Percentiles rank a stretch among this genome's conserved stretches.
phyloP scores from a whole-genome alignment of 305 asterid species.

The Caryopteris hybrid region DNA sequence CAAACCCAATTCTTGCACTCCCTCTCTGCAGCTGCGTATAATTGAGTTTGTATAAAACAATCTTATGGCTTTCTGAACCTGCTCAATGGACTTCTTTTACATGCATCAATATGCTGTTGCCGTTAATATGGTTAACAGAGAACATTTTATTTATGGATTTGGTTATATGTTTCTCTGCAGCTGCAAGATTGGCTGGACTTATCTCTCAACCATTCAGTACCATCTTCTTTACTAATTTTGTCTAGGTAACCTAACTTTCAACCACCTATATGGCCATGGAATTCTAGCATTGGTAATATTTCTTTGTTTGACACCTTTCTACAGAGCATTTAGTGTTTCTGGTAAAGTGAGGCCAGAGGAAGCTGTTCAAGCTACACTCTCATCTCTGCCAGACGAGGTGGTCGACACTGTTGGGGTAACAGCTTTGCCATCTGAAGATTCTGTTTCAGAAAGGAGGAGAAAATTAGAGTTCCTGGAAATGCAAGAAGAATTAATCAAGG shows the following conservation, averaged over 20 bases:
- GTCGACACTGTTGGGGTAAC: slow-evolving; percentile 93
- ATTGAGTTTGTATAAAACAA: slow-evolving; percentile 6
- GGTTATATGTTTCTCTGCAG: slow-evolving; percentile 46
- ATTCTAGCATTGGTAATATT: slow-evolving; percentile 14
- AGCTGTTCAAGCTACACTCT: slow-evolving; percentile 97
- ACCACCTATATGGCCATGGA: slow-evolving; percentile 21
- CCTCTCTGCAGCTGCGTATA: not conserved
- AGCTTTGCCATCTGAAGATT: slow-evolving; percentile 88
- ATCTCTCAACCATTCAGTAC: slow-evolving; percentile 89
- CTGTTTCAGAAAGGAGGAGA: slow-evolving; percentile 89
- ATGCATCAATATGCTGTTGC: slow-evolving; percentile 8
- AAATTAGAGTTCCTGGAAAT: slow-evolving; percentile 92
- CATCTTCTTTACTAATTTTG: slow-evolving; percentile 86
- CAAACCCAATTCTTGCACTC: not conserved
- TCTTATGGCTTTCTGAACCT: slow-evolving; percentile 13
- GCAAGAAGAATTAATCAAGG: slow-evolving; percentile 99
- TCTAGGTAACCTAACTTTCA: slow-evolving; percentile 58
- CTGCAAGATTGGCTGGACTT: slow-evolving; percentile 94
- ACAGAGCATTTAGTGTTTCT: slow-evolving; percentile 87
- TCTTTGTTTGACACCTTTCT: slow-evolving; percentile 21
- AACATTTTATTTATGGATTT: slow-evolving; percentile 1
- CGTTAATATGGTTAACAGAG: not conserved
- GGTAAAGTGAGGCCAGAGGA: slow-evolving; percentile 93
- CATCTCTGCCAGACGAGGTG: slow-evolving; percentile 98
- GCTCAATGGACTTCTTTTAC: not conserved